Evolutionary conservation across 2,329 filamentous ascomycete genomes (phyloP).

Genomic region (Aphanocladium album): DNA sequence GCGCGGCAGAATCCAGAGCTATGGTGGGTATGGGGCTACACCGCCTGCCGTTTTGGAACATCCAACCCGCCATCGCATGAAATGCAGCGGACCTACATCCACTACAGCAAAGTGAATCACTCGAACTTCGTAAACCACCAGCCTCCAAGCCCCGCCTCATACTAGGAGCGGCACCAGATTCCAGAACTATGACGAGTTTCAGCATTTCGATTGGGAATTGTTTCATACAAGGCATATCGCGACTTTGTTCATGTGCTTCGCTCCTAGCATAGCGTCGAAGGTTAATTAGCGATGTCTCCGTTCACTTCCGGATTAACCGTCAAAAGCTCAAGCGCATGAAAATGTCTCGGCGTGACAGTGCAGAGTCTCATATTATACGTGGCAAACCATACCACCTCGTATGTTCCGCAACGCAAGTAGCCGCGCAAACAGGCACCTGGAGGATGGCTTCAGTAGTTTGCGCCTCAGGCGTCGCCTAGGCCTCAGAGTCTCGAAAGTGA

Average conservation of each 20-base stretch:
- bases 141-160: background rate
- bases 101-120: background rate
- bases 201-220: background rate
- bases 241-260: background rate
- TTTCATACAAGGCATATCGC: background rate
- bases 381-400: background rate
- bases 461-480: background rate
- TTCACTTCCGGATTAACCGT: background rate
- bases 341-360: background rate
- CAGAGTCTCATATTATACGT: background rate
- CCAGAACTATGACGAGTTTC: background rate
- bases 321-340: background rate
- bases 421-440: conserved; percentile 1
- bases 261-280: background rate
- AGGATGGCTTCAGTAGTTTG: background rate
- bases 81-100: background rate
- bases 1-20: conserved; percentile 24
- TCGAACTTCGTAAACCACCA: background rate
- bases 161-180: background rate
- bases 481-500: background rate
- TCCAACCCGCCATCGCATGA: conserved; percentile 2
- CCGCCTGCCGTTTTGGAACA: conserved; percentile 22
- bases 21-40: conserved; percentile 9
- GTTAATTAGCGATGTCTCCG: background rate
- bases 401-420: background rate